These are phyloP conservation scores for Rutidosis leptorrhynchoides DNA, from an alignment of 129 eudicot genomes.

Conservation along the genomic window DNA sequence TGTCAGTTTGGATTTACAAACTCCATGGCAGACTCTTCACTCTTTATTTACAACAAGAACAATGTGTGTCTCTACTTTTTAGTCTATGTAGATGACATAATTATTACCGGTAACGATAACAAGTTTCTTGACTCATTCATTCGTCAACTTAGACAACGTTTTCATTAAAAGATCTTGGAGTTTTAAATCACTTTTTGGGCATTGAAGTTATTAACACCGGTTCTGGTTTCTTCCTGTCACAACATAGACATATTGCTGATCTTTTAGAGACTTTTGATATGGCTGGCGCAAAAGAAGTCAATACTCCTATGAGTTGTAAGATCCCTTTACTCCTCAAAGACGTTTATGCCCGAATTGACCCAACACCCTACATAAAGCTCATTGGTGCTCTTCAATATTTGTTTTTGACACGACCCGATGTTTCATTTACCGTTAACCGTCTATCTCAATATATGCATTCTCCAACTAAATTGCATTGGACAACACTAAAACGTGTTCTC, in stretches of 20 bases:
- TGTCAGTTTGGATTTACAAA: not conserved
- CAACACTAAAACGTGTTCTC: too few species aligned
- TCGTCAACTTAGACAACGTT: not conserved
- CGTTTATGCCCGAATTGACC: too few species aligned
- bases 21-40: not conserved
- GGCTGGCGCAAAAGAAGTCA: not conserved
- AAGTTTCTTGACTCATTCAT: not conserved
- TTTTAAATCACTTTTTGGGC: not conserved
- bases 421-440: too few species aligned
- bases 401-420: too few species aligned
- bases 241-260: not conserved
- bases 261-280: not conserved
- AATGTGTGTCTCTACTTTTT: not conserved
- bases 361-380: too few species aligned
- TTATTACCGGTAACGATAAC: not conserved
- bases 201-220: not conserved
- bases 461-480: too few species aligned
- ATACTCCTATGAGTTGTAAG: too few species aligned
- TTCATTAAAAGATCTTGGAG: conserved; percentile 2
- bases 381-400: too few species aligned
- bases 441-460: too few species aligned
- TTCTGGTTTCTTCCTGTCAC: not conserved
- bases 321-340: too few species aligned
- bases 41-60: not conserved
- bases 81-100: too few species aligned